phyloP scores from a whole-genome alignment of 768 basidiomycete genomes.

The Termitomyces sp. region DNA sequence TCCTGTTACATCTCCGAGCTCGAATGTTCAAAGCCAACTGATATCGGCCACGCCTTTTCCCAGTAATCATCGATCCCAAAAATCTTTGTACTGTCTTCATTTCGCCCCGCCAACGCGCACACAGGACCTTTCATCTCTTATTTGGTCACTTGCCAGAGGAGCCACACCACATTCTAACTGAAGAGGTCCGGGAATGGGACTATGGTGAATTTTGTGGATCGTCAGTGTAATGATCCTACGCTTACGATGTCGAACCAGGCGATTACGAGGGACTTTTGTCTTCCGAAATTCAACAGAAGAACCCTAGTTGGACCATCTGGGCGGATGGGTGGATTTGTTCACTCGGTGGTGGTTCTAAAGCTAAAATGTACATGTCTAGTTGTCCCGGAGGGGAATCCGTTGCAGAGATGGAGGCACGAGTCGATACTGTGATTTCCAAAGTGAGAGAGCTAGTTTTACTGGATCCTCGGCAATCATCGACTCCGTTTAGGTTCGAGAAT shows the following conservation, averaged over 20 bases:
- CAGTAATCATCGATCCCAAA: slow-evolving; percentile 75
- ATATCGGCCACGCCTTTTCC: neutral
- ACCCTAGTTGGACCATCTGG: slow-evolving; percentile 79
- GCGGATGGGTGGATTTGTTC: slow-evolving; percentile 57
- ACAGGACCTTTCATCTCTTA: slow-evolving; percentile 80
- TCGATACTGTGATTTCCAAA: slow-evolving; percentile 73
- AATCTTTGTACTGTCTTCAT: slow-evolving; percentile 75
- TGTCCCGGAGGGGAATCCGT: slow-evolving; percentile 88
- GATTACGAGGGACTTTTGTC: slow-evolving; percentile 82
- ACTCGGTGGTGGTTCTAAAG: neutral
- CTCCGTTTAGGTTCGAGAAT: slow-evolving; percentile 56
- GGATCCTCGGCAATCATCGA: neutral
- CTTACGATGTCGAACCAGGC: slow-evolving; percentile 34
- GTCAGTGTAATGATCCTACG: neutral
- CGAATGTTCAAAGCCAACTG: neutral
- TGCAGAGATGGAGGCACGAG: slow-evolving; percentile 73
- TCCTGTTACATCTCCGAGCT: neutral
- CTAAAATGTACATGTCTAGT: slow-evolving; percentile 32
- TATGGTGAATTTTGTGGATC: slow-evolving; percentile 43
- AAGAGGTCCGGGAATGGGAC: slow-evolving; percentile 82
- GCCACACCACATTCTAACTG: slow-evolving; percentile 58
- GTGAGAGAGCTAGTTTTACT: slow-evolving; percentile 33
- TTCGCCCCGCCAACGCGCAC: slow-evolving; percentile 86
- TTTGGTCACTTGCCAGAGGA: slow-evolving; percentile 44
- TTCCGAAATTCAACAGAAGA: slow-evolving; percentile 70